phyloP scores from a whole-genome alignment of 2,329 filamentous ascomycete species.

The Fusarium citri region DNA sequence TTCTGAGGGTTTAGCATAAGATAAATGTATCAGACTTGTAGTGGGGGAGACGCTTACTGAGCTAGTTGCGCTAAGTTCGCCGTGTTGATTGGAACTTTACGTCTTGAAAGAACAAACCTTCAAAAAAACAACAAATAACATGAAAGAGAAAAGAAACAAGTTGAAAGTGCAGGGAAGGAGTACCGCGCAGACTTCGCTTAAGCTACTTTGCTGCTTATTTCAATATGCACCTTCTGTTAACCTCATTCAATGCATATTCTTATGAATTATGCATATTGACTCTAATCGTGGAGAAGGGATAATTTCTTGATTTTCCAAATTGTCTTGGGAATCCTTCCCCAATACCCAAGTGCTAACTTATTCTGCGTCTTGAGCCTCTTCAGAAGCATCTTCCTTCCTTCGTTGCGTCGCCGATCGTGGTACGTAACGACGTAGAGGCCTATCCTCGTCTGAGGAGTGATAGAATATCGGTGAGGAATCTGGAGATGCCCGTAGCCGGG shows the following conservation, averaged over 20 bases:
- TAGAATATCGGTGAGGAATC: background rate
- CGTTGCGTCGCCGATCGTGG: background rate
- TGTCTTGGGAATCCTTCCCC: too few relatives aligned
- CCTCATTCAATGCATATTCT: background rate
- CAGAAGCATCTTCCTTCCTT: background rate
- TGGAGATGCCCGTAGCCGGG: too few relatives aligned
- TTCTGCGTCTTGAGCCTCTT: background rate
- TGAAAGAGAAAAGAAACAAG: background rate
- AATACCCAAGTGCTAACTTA: background rate
- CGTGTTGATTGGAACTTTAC: too few relatives aligned
- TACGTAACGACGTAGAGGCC: background rate
- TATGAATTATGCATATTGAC: background rate
- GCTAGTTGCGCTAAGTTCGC: background rate
- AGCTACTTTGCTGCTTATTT: background rate
- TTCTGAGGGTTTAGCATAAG: background rate
- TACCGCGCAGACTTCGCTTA: background rate
- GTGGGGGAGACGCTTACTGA: too few relatives aligned
- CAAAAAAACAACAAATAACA: background rate
- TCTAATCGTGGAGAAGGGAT: too few relatives aligned
- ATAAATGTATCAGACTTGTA: too few relatives aligned
- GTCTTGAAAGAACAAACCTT: too few relatives aligned
- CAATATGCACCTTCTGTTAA: background rate
- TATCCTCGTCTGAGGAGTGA: background rate
- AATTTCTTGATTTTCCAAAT: too few relatives aligned
- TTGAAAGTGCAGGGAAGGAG: background rate